Conservation (phyloP, 305 asterid genomes). For the Fraxinus angustifolia region DNA sequence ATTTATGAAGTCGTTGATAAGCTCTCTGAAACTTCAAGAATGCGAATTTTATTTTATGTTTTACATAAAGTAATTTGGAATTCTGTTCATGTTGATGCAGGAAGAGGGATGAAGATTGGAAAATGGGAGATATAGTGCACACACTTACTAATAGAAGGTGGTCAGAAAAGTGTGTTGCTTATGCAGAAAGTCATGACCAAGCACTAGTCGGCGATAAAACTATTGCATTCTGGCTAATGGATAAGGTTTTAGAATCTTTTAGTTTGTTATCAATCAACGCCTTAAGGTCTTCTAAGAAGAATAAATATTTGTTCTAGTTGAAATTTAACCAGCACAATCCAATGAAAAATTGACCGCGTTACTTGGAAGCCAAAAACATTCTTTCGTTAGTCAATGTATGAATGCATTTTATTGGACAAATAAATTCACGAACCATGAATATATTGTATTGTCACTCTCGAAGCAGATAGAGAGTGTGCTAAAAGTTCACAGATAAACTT, state of each 20-base stretch:
- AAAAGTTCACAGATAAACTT: neutral
- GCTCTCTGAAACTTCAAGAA: neutral
- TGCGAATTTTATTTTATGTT: neutral
- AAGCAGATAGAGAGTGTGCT: neutral
- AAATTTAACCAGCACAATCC: neutral
- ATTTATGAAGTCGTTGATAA: neutral
- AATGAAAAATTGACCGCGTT: neutral
- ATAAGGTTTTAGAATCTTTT: conserved; percentile 59
- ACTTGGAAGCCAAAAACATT: neutral
- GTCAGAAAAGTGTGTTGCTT: conserved; percentile 83
- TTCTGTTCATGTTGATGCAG: conserved; percentile 35
- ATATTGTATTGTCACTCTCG: neutral
- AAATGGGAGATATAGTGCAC: conserved; percentile 82
- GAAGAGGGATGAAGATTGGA: conserved; percentile 96
- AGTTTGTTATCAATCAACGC: neutral
- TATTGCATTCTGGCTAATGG: conserved; percentile 99
- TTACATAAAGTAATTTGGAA: neutral
- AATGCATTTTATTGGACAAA: neutral
- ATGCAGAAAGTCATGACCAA: conserved; percentile 99
- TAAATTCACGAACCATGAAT: neutral
- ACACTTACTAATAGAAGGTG: conserved; percentile 94
- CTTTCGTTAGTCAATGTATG: neutral
- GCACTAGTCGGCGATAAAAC: conserved; percentile 98
- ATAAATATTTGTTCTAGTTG: neutral
- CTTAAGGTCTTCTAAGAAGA: neutral